phyloP scores from a whole-genome alignment of 805 yeast species.

The Ogataea trehalophila region DNA sequence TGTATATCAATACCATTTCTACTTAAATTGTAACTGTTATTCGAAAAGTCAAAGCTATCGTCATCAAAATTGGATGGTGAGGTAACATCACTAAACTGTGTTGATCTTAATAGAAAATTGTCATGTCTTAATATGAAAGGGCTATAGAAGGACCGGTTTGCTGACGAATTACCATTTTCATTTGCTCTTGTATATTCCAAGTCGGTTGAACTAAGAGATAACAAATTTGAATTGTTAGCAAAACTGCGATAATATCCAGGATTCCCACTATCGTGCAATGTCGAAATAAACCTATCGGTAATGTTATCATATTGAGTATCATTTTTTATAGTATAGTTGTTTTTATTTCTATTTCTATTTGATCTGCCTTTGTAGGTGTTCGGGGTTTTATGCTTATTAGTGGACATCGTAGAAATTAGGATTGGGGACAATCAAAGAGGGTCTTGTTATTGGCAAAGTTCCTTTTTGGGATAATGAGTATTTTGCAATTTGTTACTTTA shows the following conservation, averaged over 20 bases:
- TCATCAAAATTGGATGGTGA: neutral
- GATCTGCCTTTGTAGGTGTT: neutral
- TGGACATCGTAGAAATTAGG: no score
- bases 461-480: no score
- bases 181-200: neutral
- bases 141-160: conserved; percentile 4
- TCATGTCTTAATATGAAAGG: conserved; percentile 19
- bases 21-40: neutral
- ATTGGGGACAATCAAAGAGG: no score
- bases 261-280: conserved; percentile 17
- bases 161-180: conserved; percentile 9
- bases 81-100: neutral
- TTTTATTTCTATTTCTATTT: neutral
- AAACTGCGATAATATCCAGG: conserved; percentile 20
- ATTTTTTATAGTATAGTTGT: conserved; percentile 18
- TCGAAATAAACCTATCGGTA: conserved; percentile 25
- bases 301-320: conserved; percentile 19
- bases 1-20: no score
- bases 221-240: conserved; percentile 2
- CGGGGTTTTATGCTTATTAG: neutral
- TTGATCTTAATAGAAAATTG: conserved; percentile 17
- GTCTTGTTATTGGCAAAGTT: no score
- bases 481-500: no score
- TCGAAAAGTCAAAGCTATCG: neutral
- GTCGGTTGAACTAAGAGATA: neutral